phyloP scores from a whole-genome alignment of 306 rosid species.

The Medicago ruthenica region DNA sequence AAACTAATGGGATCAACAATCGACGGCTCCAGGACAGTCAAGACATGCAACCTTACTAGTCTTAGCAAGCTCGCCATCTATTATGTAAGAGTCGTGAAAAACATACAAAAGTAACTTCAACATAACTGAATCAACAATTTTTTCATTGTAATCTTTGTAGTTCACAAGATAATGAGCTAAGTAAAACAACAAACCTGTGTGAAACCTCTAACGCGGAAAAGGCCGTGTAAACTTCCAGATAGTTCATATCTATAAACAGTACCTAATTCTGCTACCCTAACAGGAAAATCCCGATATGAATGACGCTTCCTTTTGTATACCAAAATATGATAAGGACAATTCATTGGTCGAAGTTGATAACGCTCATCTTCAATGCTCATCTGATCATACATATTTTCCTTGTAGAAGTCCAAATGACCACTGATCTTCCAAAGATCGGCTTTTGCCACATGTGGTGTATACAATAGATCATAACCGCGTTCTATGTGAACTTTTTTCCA shows the following conservation, averaged over 20 bases:
- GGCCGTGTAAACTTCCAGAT: conserved; percentile 98
- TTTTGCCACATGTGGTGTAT: conserved; percentile 97
- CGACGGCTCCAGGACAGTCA: background rate
- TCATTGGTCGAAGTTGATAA: conserved; percentile 98
- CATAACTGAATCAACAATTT: conserved; percentile 4
- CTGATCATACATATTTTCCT: conserved; percentile 94
- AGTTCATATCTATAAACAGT: conserved; percentile 94
- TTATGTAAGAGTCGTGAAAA: background rate
- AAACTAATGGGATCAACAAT: background rate
- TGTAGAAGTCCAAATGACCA: conserved; percentile 94
- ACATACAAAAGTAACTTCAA: conserved; percentile 5
- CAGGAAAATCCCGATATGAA: conserved; percentile 90
- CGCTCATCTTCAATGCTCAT: conserved; percentile 88
- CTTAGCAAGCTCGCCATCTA: background rate
- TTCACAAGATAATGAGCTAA: conserved; percentile 34
- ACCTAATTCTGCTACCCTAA: conserved; percentile 92
- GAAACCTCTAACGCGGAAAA: conserved; percentile 96
- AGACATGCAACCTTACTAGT: conserved; percentile 25
- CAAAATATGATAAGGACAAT: conserved; percentile 96
- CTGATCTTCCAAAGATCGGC: conserved; percentile 98
- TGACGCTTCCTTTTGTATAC: conserved; percentile 87
- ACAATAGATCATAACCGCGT: conserved; percentile 82
- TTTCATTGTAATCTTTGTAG: conserved; percentile 15
- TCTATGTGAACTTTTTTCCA: conserved; percentile 86
- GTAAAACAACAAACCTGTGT: conserved; percentile 69